A percentile compares a stretch with the other conserved stretches of the same genome.
Evolutionary conservation across 371 early-diverging fungal genomes (phyloP).

Genomic region (Circinella minor): DNA sequence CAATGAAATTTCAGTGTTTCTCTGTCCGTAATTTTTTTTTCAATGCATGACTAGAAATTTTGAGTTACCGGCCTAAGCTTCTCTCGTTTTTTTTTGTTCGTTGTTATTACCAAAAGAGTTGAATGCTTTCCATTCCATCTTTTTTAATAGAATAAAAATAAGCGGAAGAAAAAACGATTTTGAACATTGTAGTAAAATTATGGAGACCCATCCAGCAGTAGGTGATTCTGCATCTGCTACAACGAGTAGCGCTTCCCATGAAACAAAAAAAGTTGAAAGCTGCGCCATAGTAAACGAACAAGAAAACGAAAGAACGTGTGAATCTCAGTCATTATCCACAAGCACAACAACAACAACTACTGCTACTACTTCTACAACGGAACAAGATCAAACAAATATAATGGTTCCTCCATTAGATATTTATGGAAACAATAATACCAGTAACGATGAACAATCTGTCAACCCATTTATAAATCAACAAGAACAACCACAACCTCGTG

Average conservation of each 20-base stretch:
- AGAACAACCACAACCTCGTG: not conserved
- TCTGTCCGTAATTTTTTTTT: too few species aligned
- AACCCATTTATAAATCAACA: not conserved
- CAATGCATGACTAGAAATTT: too few species aligned
- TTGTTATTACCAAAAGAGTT: not conserved
- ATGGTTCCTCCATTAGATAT: not conserved
- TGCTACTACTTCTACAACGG: not conserved
- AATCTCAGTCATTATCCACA: conserved; percentile 1
- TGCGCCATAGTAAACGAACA: not conserved
- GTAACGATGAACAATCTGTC: not conserved
- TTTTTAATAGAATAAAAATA: not conserved
- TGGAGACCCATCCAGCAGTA: not conserved
- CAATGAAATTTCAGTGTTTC: too few species aligned
- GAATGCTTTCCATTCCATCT: not conserved
- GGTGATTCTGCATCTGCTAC: not conserved
- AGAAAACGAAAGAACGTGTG: conserved; percentile 1
- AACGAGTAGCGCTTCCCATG: not conserved
- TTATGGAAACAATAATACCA: not conserved
- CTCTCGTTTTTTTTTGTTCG: too few species aligned
- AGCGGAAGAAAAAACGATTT: not conserved
- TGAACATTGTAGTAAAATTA: not conserved
- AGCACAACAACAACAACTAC: not conserved
- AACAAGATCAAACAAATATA: not conserved
- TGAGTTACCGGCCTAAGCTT: too few species aligned
- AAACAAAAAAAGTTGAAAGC: not conserved